Conservation (phyloP, 306 rosid species). For the Leucaena leucocephala region DNA sequence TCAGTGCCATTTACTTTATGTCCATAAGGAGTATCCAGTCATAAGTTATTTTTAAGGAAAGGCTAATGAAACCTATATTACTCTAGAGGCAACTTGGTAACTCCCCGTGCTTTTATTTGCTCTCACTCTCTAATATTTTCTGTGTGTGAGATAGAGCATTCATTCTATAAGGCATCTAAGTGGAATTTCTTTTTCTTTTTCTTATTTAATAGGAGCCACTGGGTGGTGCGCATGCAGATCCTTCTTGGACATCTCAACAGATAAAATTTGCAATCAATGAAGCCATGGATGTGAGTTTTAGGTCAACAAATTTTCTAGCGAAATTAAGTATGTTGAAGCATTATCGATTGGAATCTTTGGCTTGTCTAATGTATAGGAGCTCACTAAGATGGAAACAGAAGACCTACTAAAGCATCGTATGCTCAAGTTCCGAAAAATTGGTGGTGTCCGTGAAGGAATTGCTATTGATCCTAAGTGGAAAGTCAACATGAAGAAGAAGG, state of each 20-base stretch:
- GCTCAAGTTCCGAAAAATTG: slow-evolving; percentile 82
- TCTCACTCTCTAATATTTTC: background rate
- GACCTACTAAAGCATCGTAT: slow-evolving; percentile 70
- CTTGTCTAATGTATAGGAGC: slow-evolving; percentile 64
- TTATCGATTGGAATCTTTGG: slow-evolving; percentile 33
- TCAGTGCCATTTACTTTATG: background rate
- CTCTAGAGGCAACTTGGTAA: slow-evolving; percentile 6
- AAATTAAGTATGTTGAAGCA: slow-evolving; percentile 28
- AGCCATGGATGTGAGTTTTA: slow-evolving; percentile 80
- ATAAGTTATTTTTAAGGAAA: background rate
- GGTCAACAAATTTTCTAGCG: slow-evolving; percentile 20
- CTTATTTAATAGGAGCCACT: slow-evolving; percentile 73
- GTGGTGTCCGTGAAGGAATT: slow-evolving; percentile 77
- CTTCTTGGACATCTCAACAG: slow-evolving; percentile 84
- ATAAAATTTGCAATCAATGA: slow-evolving; percentile 72
- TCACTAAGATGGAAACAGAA: slow-evolving; percentile 59
- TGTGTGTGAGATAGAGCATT: background rate
- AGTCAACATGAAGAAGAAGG: slow-evolving; percentile 75
- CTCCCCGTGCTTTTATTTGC: slow-evolving; percentile 25
- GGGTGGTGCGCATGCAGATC: slow-evolving; percentile 94
- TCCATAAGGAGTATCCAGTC: slow-evolving; percentile 19
- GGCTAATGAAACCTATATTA: background rate
- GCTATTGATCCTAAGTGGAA: slow-evolving; percentile 66
- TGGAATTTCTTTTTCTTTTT: slow-evolving; percentile 28
- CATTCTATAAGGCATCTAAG: slow-evolving; percentile 16